Percentiles rank a stretch among this genome's conserved stretches.
Evolutionary conservation across 179 eudicot species (phyloP).

Genomic region (Nepenthes alata): DNA sequence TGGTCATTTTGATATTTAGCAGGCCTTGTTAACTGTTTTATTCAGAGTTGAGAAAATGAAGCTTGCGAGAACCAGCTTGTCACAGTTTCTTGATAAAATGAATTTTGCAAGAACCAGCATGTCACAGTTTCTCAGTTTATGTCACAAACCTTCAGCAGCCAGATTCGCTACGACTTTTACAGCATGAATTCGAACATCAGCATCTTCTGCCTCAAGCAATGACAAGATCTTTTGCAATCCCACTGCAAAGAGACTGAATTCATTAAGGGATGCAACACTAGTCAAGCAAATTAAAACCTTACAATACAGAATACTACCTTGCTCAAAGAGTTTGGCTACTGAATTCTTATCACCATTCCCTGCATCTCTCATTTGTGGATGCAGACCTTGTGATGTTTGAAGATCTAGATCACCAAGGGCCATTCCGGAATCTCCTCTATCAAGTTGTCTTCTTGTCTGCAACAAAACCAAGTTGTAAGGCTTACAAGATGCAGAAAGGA

Average conservation of each 20-base stretch:
- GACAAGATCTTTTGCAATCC: conserved; percentile 87
- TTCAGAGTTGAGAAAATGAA: no score
- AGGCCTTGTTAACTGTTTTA: no score
- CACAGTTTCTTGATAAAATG: no score
- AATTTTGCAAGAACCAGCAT: no score
- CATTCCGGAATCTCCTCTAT: conserved; percentile 27
- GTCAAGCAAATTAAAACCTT: background rate
- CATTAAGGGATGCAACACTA: conserved; percentile 9
- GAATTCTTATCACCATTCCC: conserved; percentile 58
- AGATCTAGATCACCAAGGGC: conserved; percentile 34
- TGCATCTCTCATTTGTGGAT: conserved; percentile 39
- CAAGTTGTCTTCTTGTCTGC: conserved; percentile 68
- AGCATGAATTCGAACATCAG: conserved; percentile 83
- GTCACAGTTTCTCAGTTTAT: no score
- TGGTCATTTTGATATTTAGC: no score
- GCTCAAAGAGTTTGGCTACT: conserved; percentile 85
- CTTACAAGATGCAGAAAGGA: no score
- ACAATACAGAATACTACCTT: conserved; percentile 35
- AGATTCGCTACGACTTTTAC: conserved; percentile 91
- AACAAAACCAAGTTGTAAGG: conserved; percentile 7
- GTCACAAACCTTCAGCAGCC: conserved; percentile 76
- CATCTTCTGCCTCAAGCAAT: conserved; percentile 82
- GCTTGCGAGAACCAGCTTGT: no score
- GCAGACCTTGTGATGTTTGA: conserved; percentile 39
- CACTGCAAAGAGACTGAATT: conserved; percentile 27